Conservation (phyloP, 306 rosid species). For the Prunus mira region DNA sequence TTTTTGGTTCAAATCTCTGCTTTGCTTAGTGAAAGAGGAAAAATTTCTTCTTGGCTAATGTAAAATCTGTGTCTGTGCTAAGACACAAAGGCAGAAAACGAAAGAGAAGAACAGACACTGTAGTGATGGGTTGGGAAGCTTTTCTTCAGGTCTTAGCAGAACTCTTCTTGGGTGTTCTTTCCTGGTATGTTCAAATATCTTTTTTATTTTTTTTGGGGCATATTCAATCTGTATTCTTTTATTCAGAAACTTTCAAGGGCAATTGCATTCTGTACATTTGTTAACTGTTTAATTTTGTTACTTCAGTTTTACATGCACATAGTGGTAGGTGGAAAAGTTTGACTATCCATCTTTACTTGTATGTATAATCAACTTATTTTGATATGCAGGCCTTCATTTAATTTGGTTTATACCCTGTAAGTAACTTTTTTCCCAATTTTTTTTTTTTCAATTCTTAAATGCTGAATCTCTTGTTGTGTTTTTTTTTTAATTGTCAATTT, state of each 20-base stretch:
- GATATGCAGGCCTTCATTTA: conserved; percentile 57
- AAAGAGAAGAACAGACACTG: not conserved
- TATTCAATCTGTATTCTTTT: not conserved
- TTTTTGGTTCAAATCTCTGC: no score
- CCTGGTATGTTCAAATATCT: conserved; percentile 34
- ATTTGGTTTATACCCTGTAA: conserved; percentile 51
- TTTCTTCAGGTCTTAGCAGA: conserved; percentile 23
- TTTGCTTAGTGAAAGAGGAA: not conserved
- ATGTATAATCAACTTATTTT: not conserved
- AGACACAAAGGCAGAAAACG: not conserved
- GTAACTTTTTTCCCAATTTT: conserved; percentile 8
- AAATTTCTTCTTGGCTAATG: not conserved
- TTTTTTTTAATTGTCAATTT: not conserved
- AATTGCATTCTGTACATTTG: not conserved
- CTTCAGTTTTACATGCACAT: not conserved
- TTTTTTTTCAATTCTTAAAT: not conserved
- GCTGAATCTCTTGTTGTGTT: not conserved
- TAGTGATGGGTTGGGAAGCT: conserved; percentile 35
- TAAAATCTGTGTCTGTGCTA: not conserved
- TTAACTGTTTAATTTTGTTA: not conserved
- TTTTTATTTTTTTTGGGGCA: not conserved
- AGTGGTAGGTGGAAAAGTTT: not conserved
- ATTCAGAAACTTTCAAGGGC: not conserved
- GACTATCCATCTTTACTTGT: no score
- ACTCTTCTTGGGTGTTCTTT: conserved; percentile 27